phyloP scores from a whole-genome alignment of 306 rosid genomes.

The Castanea sativa region DNA sequence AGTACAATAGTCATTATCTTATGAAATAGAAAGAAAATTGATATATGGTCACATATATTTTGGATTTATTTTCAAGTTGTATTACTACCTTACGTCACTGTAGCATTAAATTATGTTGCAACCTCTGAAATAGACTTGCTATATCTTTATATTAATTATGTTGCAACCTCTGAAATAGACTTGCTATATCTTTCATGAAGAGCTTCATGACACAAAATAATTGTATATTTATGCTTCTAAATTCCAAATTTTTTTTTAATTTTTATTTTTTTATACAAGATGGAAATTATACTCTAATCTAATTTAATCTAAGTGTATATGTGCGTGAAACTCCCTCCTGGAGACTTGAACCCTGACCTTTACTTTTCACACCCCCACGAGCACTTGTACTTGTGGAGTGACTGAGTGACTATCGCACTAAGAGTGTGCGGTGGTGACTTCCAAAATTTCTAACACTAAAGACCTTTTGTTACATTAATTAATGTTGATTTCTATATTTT shows the following conservation, averaged over 20 bases:
- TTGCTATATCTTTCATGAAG: not conserved
- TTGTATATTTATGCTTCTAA: no score
- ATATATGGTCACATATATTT: not conserved
- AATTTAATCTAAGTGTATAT: no score
- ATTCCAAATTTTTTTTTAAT: no score
- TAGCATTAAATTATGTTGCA: not conserved
- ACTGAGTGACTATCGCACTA: no score
- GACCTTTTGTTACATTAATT: not conserved
- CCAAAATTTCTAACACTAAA: no score
- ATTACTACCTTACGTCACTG: not conserved
- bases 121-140: not conserved
- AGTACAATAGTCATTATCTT: not conserved
- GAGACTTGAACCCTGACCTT: no score
- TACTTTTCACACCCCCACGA: no score
- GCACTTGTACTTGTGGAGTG: no score
- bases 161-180: not conserved
- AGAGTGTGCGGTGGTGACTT: no score
- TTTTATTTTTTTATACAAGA: no score
- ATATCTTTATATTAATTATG: not conserved
- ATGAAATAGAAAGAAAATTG: not conserved
- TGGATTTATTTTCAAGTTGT: not conserved
- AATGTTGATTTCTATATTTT: not conserved
- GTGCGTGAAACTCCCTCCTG: no score
- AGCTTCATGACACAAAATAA: not conserved
- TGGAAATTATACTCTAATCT: no score